Evolutionary conservation across 148 eudicot genomes (phyloP).

Genomic region (Fagopyrum tataricum): DNA sequence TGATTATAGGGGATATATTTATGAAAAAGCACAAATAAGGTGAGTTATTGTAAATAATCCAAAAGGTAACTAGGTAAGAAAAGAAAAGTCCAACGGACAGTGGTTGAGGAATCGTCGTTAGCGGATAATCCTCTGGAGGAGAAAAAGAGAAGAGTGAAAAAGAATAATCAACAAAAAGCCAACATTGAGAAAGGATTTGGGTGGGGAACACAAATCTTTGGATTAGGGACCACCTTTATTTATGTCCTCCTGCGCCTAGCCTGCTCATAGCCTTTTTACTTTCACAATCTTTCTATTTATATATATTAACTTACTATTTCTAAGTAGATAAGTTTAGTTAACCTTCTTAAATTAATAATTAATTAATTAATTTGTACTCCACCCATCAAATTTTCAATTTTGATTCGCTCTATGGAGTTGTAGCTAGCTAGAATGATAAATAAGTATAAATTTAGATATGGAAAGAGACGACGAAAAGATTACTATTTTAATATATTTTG

Average conservation of each 20-base stretch:
- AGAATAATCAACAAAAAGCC: neutral
- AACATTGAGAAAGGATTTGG: neutral
- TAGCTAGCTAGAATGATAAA: neutral
- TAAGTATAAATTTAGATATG: neutral
- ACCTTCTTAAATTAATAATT: neutral
- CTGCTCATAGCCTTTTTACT: neutral
- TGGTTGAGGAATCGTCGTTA: constrained; percentile 2
- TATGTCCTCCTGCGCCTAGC: neutral
- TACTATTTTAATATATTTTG: neutral
- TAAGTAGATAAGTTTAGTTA: neutral
- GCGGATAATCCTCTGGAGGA: constrained; percentile 5
- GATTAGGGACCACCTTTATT: neutral
- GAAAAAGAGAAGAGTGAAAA: neutral
- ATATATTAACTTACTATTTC: neutral
- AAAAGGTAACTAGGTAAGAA: neutral
- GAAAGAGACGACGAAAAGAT: neutral
- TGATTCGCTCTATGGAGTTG: neutral
- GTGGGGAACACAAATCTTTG: neutral
- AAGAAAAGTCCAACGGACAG: neutral
- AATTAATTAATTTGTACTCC: neutral
- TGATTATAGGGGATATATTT: no score
- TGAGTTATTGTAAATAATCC: no score
- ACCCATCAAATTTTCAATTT: neutral
- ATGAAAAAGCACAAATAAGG: no score
- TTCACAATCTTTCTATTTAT: neutral